These are phyloP conservation scores for Colletotrichum gigasporum DNA, from an alignment of 2,329 filamentous ascomycete genomes.

Conservation along the genomic window DNA sequence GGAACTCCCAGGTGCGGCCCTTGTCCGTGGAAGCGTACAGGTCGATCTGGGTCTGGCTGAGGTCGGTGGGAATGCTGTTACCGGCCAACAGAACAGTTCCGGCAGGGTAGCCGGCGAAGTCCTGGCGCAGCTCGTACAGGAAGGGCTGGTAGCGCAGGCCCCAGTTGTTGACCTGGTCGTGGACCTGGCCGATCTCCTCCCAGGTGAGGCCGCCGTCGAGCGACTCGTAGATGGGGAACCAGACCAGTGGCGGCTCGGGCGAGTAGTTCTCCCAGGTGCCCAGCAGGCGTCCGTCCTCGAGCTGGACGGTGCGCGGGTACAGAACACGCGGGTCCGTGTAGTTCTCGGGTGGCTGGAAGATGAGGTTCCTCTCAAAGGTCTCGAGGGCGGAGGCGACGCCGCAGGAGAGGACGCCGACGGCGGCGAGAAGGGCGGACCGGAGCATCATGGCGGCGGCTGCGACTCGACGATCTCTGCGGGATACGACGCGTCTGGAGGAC, in stretches of 20 bases:
- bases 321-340: constrained; percentile 54
- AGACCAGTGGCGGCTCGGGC: constrained; percentile 62
- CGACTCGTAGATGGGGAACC: constrained; percentile 64
- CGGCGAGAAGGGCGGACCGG: constrained; percentile 27
- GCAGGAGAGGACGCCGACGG: constrained; percentile 10
- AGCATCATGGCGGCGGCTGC: constrained; percentile 17
- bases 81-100: constrained; percentile 73
- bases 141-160: constrained; percentile 76
- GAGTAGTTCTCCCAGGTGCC: constrained; percentile 67
- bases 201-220: constrained; percentile 67
- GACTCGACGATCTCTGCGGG: constrained; percentile 10
- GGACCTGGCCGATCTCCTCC: constrained; percentile 69
- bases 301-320: constrained; percentile 54
- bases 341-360: constrained; percentile 53
- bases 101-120: constrained; percentile 64
- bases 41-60: constrained; percentile 73
- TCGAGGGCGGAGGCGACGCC: constrained; percentile 29
- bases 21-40: constrained; percentile 72
- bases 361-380: constrained; percentile 40
- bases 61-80: constrained; percentile 66
- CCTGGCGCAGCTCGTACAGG: constrained; percentile 69
- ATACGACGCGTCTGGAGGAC: neutral
- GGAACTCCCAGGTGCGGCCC: constrained; percentile 72
- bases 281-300: constrained; percentile 56
- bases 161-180: constrained; percentile 71